phyloP scores from a whole-genome alignment of 2,329 filamentous ascomycete genomes.

The Purpureocillium takamizusanense region DNA sequence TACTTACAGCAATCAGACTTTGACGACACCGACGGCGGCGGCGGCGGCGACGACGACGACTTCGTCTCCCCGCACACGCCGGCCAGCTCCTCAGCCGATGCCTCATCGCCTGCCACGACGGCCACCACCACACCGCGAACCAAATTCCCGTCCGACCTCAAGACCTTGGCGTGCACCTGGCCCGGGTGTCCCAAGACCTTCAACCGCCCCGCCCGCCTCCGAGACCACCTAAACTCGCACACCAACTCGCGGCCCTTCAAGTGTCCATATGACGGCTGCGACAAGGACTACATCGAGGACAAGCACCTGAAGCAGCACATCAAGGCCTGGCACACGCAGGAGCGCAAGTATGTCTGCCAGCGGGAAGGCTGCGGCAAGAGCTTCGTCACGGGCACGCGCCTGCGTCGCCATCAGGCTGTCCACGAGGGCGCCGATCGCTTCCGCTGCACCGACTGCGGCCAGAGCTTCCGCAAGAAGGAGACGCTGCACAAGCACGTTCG shows the following conservation, averaged over 20 bases:
- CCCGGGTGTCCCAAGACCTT: slow-evolving; percentile 73
- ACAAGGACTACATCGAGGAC: slow-evolving; percentile 76
- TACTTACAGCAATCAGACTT: slow-evolving; percentile 9
- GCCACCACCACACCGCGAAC: slow-evolving; percentile 31
- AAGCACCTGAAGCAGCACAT: slow-evolving; percentile 82
- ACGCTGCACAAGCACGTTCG: slow-evolving; percentile 78
- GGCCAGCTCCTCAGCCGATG: slow-evolving; percentile 17
- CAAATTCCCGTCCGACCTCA: slow-evolving; percentile 60
- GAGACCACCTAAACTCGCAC: slow-evolving; percentile 75
- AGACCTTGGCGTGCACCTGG: slow-evolving; percentile 68
- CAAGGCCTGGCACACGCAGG: slow-evolving; percentile 67
- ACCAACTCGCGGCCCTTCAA: slow-evolving; percentile 74
- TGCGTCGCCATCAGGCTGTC: slow-evolving; percentile 68
- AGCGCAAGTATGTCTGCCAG: slow-evolving; percentile 63
- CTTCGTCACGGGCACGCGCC: slow-evolving; percentile 70
- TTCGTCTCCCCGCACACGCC: slow-evolving; percentile 21
- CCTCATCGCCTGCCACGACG: slow-evolving; percentile 22
- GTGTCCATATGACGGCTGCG: slow-evolving; percentile 62
- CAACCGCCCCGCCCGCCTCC: slow-evolving; percentile 74
- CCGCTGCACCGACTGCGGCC: slow-evolving; percentile 64
- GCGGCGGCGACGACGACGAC: slow-evolving; percentile 25
- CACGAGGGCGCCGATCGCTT: slow-evolving; percentile 68
- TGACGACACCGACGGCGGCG: too few relatives aligned
- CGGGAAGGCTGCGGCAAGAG: slow-evolving; percentile 66
- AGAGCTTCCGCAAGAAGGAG: slow-evolving; percentile 79